phyloP scores from a whole-genome alignment of 2,329 filamentous ascomycete genomes.

The Alternaria incomplexa region DNA sequence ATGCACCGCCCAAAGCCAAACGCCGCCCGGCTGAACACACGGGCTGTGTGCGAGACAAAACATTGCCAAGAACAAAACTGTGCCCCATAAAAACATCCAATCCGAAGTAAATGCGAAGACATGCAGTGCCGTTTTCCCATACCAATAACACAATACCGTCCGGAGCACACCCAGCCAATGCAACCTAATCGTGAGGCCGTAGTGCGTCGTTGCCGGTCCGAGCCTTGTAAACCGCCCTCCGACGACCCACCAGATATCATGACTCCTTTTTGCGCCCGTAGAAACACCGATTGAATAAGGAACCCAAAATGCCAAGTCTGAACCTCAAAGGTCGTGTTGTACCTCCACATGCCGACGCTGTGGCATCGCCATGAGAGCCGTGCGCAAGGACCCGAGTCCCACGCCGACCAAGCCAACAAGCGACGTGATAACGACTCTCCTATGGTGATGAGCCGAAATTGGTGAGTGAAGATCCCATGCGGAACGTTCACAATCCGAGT shows the following conservation, averaged over 20 bases:
- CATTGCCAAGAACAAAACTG: background rate
- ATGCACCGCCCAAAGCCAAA: conserved; percentile 14
- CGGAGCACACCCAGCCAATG: conserved; percentile 23
- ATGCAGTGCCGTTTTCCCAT: conserved; percentile 12
- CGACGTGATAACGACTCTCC: background rate
- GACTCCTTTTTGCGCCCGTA: conserved; percentile 18
- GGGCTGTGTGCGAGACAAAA: background rate
- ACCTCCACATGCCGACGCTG: background rate
- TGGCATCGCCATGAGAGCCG: conserved; percentile 4
- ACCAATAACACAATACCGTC: conserved; percentile 15
- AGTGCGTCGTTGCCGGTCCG: conserved; percentile 14
- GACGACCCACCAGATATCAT: conserved; percentile 6
- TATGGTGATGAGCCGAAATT: background rate
- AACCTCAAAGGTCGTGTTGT: conserved; percentile 4
- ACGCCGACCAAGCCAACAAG: background rate
- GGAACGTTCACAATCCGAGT: background rate
- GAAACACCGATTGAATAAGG: conserved; percentile 8
- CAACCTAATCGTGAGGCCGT: conserved; percentile 17
- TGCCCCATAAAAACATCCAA: background rate
- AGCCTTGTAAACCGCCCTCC: conserved; percentile 9
- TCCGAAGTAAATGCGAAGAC: background rate
- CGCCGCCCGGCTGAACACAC: conserved; percentile 6
- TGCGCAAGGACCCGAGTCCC: background rate
- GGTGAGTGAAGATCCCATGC: background rate
- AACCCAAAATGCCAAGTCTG: background rate